Evolutionary conservation across 2,329 filamentous ascomycete genomes (phyloP).

Genomic region (Lizonia empirigonia): DNA sequence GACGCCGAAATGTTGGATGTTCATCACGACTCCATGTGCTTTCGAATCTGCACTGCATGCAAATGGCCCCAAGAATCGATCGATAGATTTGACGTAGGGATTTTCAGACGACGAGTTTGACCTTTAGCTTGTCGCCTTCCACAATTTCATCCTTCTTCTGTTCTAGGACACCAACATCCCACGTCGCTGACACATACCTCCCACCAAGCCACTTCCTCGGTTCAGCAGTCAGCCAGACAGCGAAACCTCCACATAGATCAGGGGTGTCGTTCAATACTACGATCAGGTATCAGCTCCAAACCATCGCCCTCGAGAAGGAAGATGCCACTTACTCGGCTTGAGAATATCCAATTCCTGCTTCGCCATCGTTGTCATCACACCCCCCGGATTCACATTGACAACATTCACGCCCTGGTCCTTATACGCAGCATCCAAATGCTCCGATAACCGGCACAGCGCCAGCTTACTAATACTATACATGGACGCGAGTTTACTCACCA

Average conservation of each 20-base stretch:
- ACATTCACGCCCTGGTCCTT: constrained; percentile 26
- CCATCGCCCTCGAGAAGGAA: neutral
- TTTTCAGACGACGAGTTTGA: constrained; percentile 1
- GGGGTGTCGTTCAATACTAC: constrained; percentile 13
- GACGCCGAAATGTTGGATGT: too few relatives aligned
- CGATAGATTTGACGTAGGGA: too few relatives aligned
- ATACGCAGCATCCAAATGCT: constrained; percentile 55
- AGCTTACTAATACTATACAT: constrained; percentile 58
- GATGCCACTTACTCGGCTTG: neutral
- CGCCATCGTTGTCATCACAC: constrained; percentile 29
- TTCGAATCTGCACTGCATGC: too few relatives aligned
- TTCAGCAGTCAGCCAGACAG: constrained; percentile 32
- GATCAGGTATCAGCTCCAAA: neutral
- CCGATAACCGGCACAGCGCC: constrained; percentile 56
- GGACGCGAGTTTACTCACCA: constrained; percentile 2
- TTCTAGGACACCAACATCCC: constrained; percentile 34
- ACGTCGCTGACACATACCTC: constrained; percentile 19
- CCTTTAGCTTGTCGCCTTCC: constrained; percentile 1
- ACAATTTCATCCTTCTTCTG: constrained; percentile 30
- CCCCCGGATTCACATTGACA: constrained; percentile 35
- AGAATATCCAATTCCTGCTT: constrained; percentile 5
- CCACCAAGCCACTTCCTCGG: constrained; percentile 30
- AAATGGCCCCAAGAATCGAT: too few relatives aligned
- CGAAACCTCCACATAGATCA: constrained; percentile 17
- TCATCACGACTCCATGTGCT: too few relatives aligned